Conservation (phyloP, 1,284 basidiomycete species). For the Apiotrichum gracile region DNA sequence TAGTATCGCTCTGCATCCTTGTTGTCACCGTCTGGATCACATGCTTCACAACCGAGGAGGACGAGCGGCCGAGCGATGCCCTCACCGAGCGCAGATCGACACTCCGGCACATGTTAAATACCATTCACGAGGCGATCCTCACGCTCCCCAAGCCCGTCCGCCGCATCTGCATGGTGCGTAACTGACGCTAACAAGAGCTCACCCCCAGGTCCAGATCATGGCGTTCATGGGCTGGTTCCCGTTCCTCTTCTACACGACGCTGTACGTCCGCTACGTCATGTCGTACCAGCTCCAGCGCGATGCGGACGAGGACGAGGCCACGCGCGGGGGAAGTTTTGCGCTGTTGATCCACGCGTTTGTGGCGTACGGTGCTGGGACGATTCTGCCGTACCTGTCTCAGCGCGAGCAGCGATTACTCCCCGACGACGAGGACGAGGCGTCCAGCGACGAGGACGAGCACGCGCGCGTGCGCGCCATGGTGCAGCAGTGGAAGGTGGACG, state of each 20-base stretch:
- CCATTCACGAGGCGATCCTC: constrained; percentile 66
- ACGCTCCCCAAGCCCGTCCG: constrained; percentile 75
- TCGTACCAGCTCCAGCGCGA: constrained; percentile 64
- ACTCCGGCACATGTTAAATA: constrained; percentile 59
- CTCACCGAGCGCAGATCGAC: constrained; percentile 41
- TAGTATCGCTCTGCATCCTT: constrained; percentile 75
- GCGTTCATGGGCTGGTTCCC: constrained; percentile 68
- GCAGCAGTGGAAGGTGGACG: constrained; percentile 74
- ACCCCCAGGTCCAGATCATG: constrained; percentile 44
- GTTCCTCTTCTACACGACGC: constrained; percentile 91
- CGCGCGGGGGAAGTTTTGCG: constrained; percentile 78
- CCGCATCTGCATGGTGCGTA: constrained; percentile 72
- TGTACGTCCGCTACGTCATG: constrained; percentile 87
- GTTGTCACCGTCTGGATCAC: constrained; percentile 79
- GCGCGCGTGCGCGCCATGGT: constrained; percentile 63
- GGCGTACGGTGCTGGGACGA: constrained; percentile 69
- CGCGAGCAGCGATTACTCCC: constrained; percentile 70
- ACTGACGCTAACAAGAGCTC: neutral
- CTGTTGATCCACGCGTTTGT: constrained; percentile 85
- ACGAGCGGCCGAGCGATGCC: constrained; percentile 52
- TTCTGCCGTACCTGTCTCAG: constrained; percentile 74
- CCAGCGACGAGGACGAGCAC: constrained; percentile 57
- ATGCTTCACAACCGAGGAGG: constrained; percentile 72
- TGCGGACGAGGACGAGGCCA: constrained; percentile 73
- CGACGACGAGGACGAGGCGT: constrained; percentile 50